Evolutionary conservation across 805 yeast species (phyloP).

Genomic region (Yueomyces sp.): DNA sequence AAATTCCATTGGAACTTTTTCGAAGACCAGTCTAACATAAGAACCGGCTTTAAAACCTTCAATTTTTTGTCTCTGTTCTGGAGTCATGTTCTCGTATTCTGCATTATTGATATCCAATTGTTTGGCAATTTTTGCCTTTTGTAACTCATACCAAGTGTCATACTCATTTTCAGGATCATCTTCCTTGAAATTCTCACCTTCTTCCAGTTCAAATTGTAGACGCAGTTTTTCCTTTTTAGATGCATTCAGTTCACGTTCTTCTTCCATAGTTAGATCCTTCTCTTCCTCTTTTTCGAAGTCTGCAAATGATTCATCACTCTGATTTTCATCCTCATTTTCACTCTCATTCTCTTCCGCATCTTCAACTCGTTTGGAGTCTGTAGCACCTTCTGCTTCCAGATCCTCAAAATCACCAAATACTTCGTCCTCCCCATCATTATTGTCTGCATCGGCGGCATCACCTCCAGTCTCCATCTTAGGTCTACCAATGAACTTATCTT

Average conservation of each 20-base stretch:
- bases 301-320: conserved; percentile 22
- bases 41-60: conserved; percentile 93
- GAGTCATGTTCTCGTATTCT: conserved; percentile 61
- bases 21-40: conserved; percentile 80
- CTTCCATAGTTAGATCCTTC: conserved; percentile 43
- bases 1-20: conserved; percentile 78
- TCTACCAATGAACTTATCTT: conserved; percentile 20
- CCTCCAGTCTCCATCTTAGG: conserved; percentile 20
- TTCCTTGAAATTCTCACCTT: conserved; percentile 56
- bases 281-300: conserved; percentile 30
- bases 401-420: conserved; percentile 6
- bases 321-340: conserved; percentile 4
- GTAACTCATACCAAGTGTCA: conserved; percentile 96
- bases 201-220: conserved; percentile 67
- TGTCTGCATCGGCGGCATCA: conserved; percentile 16
- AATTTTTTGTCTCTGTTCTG: conserved; percentile 59
- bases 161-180: conserved; percentile 76
- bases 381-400: conserved; percentile 8
- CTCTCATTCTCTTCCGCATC: conserved; percentile 2
- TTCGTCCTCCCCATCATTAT: conserved; percentile 24
- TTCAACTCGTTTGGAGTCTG: conserved; percentile 1
- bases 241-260: conserved; percentile 71
- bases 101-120: conserved; percentile 88
- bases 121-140: conserved; percentile 92
- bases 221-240: conserved; percentile 80